Evolutionary conservation across 257 asterid species (phyloP).

Genomic region (Jacaranda copaia): DNA sequence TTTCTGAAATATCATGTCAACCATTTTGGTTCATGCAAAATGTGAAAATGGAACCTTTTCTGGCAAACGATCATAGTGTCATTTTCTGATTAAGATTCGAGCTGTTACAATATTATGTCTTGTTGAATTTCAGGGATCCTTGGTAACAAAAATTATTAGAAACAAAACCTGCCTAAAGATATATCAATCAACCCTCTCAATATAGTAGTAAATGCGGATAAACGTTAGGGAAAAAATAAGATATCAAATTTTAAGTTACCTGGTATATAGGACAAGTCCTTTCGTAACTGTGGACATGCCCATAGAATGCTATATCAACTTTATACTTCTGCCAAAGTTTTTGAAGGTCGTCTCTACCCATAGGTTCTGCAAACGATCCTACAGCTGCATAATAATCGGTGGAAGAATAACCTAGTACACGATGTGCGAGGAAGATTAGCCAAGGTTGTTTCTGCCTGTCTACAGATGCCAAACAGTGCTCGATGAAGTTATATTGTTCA

Average conservation of each 20-base stretch:
- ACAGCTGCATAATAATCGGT: conserved; percentile 49
- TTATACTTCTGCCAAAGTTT: conserved; percentile 92
- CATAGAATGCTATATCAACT: conserved; percentile 80
- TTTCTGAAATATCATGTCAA: no score
- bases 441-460: conserved; percentile 87
- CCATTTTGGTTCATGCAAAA: no score
- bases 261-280: conserved; percentile 83
- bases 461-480: conserved; percentile 77
- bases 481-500: conserved; percentile 80
- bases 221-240: not conserved
- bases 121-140: no score
- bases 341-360: conserved; percentile 86
- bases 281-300: conserved; percentile 81
- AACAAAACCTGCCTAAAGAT: no score
- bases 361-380: conserved; percentile 86
- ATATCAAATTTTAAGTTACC: conserved; percentile 43
- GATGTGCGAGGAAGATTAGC: conserved; percentile 83
- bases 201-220: not conserved
- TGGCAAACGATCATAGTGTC: no score
- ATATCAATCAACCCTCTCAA: no score
- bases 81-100: no score
- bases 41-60: no score
- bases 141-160: no score
- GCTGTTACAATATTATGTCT: no score
- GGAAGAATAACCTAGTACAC: conserved; percentile 87